Evolutionary conservation across 2,329 filamentous ascomycete genomes (phyloP), one percentile per base, ranked within the genome.

Genomic region (Neonectria punicea): DNA sequence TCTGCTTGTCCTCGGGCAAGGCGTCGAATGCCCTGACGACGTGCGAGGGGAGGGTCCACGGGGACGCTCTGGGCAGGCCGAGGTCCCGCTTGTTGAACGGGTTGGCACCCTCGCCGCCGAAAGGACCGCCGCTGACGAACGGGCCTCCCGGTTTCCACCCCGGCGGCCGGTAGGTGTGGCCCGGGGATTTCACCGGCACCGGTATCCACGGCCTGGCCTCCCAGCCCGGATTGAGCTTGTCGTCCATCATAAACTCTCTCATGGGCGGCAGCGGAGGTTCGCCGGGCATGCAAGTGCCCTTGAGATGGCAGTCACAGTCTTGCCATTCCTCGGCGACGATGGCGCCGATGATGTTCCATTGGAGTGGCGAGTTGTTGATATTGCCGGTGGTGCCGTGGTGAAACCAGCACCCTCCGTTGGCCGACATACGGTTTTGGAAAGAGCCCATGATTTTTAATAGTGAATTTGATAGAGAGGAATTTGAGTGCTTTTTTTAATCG

Each of bases 251-350:
- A 14, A 61, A 64, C 44, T 64, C 61, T 28, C 5, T 13, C 34
- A 60, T 18, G 6, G 56, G 61, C 2, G 61, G 56, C 11, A 60
- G 39, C 10, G 56, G 55, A 20, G 61, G 56, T 28, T 64, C 61
- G 18, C 55, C 55, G 8, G 44, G 22, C 44, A 55, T 28, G 20
- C 61, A 64, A 2, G 36, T 49, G 13, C 50, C 43, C 13, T 13
- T 10, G 7, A n/a, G 11, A 11, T 43, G 56, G 50, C 56, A 64
- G 25, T 64, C 56, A 6, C 61, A 64, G 25, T 64, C 56, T 18
- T 32, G 9, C 9, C 13, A 6, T 50, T 4, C 11, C 30, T 30
- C 14, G n/a, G 25, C 5, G 5, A 32, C 10, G 46, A 16, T 14
- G 13, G 2, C 5, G 16, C 36, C 36, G 14, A 39, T 7, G 36